Evolutionary conservation across 768 basidiomycete species (phyloP), one percentile per base, ranked within the genome.

Genomic region (Gloeopeniophorella convolvens): DNA sequence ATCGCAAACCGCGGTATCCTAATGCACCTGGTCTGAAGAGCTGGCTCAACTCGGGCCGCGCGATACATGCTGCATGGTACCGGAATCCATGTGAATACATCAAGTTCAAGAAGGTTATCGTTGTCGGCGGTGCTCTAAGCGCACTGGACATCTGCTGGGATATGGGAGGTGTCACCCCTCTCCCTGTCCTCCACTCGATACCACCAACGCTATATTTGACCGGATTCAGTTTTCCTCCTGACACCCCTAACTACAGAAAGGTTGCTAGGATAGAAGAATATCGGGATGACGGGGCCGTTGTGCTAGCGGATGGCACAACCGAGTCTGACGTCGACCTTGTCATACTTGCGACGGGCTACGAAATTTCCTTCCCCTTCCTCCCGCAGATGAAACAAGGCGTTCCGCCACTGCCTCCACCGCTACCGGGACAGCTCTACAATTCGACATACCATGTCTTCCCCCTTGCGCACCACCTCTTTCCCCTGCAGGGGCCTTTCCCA

Each of bases 301-400:
- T 70, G 27, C 83, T 87, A 56, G 76, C 74, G 51, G 84, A 85
- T 51, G 81, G 78, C 1, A 67, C 76, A 1, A 58, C 62, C 11
- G 83, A 85, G 60, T 56, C 65, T 27, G 70, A 69, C 5, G 69
- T 90, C 48, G 79, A 83, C 55, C 66, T 77, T 54, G 80, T 79
- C 55, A 78, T 89, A 45, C 66, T 90, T 15, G 89, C 86, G 2
- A 92, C 89, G 2, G 89, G 89, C 10, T 92, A 84, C 62, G 68
- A 82, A 44, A 66, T 76, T 36, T 67, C 75, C 11, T 79, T 82
- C 56, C 82, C 84, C 0, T 89, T 89, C 66, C 67, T 91, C 39
- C 59, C 66, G 33, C 61, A 76, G 11, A 61, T 74, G 24, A 63
- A 58, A 6, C 44, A 49, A 2, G 63, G 57, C 0, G 41, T 74